Percentiles rank a stretch among this genome's conserved stretches.
Evolutionary conservation across 163 green algal species (phyloP).

Genomic region (Trebouxiophyceae sp.): DNA sequence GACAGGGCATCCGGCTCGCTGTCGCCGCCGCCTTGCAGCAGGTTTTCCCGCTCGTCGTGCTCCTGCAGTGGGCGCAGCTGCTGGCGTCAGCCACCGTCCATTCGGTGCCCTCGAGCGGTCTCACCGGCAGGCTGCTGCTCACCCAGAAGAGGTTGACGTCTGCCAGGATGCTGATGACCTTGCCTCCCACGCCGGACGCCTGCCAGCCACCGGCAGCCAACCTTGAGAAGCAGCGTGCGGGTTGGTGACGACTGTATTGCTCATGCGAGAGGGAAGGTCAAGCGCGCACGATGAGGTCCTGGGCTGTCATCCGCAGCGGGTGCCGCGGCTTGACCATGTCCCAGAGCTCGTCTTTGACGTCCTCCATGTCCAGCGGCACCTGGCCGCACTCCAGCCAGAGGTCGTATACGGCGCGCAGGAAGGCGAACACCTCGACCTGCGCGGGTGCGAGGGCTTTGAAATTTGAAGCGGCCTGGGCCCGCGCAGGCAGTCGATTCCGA

Average conservation of each 20-base stretch:
- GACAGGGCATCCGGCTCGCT: no score
- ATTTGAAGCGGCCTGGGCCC: no score
- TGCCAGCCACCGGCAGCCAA: conserved; percentile 6
- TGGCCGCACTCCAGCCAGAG: conserved; percentile 30
- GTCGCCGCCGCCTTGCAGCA: no score
- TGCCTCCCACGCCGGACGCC: conserved; percentile 29
- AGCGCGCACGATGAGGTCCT: conserved; percentile 26
- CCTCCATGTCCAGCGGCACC: conserved; percentile 40
- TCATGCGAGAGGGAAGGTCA: not conserved
- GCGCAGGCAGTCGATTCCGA: no score
- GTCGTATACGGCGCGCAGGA: conserved; percentile 34
- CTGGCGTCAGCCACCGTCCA: no score
- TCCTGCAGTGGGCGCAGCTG: no score
- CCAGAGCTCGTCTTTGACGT: conserved; percentile 54
- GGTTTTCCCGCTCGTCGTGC: no score
- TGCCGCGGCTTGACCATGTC: conserved; percentile 44
- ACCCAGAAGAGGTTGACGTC: conserved; percentile 53
- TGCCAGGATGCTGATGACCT: conserved; percentile 40
- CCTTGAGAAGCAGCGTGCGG: no score
- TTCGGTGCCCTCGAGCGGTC: no score
- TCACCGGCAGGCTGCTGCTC: conserved; percentile 35
- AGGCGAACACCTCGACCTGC: conserved; percentile 40
- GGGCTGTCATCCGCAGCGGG: conserved; percentile 33
- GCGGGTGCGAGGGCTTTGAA: not conserved
- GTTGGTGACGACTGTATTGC: not conserved